Evolutionary conservation across 2,329 filamentous ascomycete species (phyloP).

Genomic region (Acrodontium crateriforme): DNA sequence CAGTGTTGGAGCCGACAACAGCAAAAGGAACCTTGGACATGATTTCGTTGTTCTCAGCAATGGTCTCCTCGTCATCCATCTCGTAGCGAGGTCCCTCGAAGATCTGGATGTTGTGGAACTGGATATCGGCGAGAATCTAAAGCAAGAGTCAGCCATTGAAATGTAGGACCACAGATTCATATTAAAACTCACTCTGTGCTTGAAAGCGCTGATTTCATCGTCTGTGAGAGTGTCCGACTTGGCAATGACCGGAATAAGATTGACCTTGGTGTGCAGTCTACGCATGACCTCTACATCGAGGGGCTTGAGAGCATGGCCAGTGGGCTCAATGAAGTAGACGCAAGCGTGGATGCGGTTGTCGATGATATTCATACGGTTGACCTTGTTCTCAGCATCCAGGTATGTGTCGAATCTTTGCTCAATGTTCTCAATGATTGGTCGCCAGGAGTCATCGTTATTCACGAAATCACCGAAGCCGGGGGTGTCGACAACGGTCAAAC

Average conservation of each 20-base stretch:
- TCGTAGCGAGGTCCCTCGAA: constrained; percentile 98
- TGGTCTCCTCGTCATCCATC: constrained; percentile 97
- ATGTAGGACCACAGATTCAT: constrained; percentile 6
- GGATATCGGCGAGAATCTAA: constrained; percentile 91
- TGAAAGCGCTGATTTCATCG: constrained; percentile 88
- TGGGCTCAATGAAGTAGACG: constrained; percentile 99
- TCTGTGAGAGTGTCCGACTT: constrained; percentile 97
- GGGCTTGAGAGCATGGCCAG: constrained; percentile 94
- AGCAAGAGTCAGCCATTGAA: no score
- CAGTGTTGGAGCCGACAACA: constrained; percentile 90
- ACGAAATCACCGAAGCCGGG: constrained; percentile 98
- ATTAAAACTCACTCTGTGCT: constrained; percentile 38
- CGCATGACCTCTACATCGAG: constrained; percentile 99
- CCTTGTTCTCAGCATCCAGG: constrained; percentile 98
- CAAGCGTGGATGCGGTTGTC: constrained; percentile 98
- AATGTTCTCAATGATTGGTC: constrained; percentile 98
- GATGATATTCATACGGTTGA: constrained; percentile 99
- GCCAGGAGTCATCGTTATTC: constrained; percentile 99
- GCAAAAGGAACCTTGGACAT: constrained; percentile 99
- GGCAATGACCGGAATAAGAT: constrained; percentile 96
- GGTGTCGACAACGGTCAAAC: constrained; percentile 92
- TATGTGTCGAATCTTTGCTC: constrained; percentile 98
- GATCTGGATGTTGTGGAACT: constrained; percentile 95
- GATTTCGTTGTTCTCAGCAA: constrained; percentile 99
- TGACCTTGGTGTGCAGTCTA: constrained; percentile 98